A percentile compares a stretch with the other conserved stretches of the same genome.
Conservation (phyloP, 225 moss, liverwort and hornwort genomes). For the Sphagnum tenellum region DNA sequence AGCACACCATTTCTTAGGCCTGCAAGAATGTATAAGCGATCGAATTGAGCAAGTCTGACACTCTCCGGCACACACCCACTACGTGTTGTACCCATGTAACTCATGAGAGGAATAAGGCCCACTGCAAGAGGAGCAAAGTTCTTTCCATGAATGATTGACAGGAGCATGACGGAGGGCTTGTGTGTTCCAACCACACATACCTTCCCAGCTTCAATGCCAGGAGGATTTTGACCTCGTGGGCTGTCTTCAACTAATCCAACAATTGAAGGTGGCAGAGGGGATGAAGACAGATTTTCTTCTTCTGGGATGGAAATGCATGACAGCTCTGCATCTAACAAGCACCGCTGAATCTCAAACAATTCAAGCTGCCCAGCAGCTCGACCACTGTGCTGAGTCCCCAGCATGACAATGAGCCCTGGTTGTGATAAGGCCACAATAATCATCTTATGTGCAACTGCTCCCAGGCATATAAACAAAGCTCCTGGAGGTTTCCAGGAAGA, state of each 20-base stretch:
- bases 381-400: constrained; percentile 51
- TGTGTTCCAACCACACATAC: constrained; percentile 95
- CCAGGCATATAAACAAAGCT: constrained; percentile 63
- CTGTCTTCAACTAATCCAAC: constrained; percentile 51
- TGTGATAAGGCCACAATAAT: constrained; percentile 82
- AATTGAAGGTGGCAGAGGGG: constrained; percentile 55
- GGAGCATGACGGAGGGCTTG: constrained; percentile 90
- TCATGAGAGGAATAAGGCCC: constrained; percentile 73
- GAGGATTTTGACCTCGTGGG: constrained; percentile 25
- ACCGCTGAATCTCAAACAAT: constrained; percentile 62
- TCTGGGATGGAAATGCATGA: constrained; percentile 94
- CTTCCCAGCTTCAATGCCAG: constrained; percentile 68
- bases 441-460: constrained; percentile 77
- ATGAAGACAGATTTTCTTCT: constrained; percentile 56
- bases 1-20: constrained; percentile 95
- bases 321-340: constrained; percentile 71
- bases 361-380: constrained; percentile 26
- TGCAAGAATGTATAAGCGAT: constrained; percentile 81
- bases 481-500: constrained; percentile 74
- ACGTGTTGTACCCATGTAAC: constrained; percentile 66
- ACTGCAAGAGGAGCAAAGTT: constrained; percentile 68
- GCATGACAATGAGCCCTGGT: constrained; percentile 77
- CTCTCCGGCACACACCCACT: constrained; percentile 94
- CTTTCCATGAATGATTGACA: constrained; percentile 77
- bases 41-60: constrained; percentile 86